phyloP scores from a whole-genome alignment of 768 basidiomycete species.

The Nidularia pulvinata region DNA sequence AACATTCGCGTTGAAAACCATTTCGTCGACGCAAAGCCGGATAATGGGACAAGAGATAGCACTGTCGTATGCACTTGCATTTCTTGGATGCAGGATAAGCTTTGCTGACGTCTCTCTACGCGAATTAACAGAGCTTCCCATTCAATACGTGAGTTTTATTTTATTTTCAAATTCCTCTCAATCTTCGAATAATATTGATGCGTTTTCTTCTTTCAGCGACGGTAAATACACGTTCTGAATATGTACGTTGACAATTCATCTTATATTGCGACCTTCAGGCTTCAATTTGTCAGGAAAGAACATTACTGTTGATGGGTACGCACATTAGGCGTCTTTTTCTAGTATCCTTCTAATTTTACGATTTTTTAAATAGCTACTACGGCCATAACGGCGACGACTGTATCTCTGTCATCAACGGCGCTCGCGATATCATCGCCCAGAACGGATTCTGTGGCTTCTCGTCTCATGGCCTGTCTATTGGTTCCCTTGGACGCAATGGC shows the following conservation, averaged over 20 bases:
- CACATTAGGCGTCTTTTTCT: not conserved
- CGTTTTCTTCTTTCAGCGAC: constrained; percentile 13
- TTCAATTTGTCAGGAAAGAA: constrained; percentile 36
- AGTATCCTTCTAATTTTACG: not conserved
- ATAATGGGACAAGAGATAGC: constrained; percentile 32
- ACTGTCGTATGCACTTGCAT: constrained; percentile 21
- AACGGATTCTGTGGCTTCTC: constrained; percentile 46
- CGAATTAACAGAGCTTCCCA: constrained; percentile 29
- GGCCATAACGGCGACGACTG: constrained; percentile 50
- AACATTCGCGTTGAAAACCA: constrained; percentile 37
- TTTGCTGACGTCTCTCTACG: not conserved
- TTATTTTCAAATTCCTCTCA: not conserved
- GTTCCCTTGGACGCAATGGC: constrained; percentile 40
- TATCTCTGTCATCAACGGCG: constrained; percentile 44
- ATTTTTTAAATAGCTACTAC: constrained; percentile 21
- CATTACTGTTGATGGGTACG: constrained; percentile 35
- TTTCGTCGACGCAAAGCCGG: constrained; percentile 36
- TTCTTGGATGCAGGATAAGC: not conserved
- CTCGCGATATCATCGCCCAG: constrained; percentile 38
- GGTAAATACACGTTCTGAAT: constrained; percentile 7
- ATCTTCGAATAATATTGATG: not conserved
- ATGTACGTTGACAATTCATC: not conserved
- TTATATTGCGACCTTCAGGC: constrained; percentile 10
- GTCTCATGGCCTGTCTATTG: constrained; percentile 47
- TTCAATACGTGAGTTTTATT: constrained; percentile 37